Evolutionary conservation across 371 early-diverging fungal genomes (phyloP).

Genomic region (Chytridiales sp.): DNA sequence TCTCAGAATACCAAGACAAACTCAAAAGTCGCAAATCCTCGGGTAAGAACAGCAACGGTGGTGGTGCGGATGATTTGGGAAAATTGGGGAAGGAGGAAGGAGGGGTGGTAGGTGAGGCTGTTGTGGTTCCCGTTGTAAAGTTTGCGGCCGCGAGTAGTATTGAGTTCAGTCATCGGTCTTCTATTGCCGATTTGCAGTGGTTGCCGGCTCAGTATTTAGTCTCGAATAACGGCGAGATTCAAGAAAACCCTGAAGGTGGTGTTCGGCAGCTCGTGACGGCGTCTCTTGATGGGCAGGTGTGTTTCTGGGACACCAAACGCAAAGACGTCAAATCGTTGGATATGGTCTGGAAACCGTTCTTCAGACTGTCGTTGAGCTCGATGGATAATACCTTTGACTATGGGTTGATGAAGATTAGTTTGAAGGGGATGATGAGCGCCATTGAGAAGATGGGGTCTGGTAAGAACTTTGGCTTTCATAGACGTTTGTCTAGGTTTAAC

Average conservation of each 20-base stretch:
- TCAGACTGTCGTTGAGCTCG: conserved; percentile 50
- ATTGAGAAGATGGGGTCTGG: background rate
- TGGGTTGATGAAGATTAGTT: conserved; percentile 45
- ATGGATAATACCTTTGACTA: conserved; percentile 61
- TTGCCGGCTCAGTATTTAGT: conserved; percentile 48
- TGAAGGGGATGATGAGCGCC: conserved; percentile 23
- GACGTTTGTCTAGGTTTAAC: background rate
- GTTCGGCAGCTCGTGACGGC: conserved; percentile 51
- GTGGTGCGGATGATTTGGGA: conserved; percentile 18
- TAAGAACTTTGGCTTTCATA: background rate
- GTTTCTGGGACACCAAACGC: conserved; percentile 57
- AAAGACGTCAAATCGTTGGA: conserved; percentile 52
- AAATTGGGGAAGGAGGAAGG: too few relatives aligned
- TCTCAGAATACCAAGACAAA: conserved; percentile 53
- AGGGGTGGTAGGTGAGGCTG: conserved; percentile 28
- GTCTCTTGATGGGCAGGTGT: conserved; percentile 53
- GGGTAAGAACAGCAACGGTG: conserved; percentile 12
- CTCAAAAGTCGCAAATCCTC: conserved; percentile 41
- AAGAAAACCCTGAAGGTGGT: conserved; percentile 43
- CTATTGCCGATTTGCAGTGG: conserved; percentile 52
- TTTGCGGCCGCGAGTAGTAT: conserved; percentile 51
- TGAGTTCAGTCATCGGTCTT: conserved; percentile 49
- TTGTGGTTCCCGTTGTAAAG: conserved; percentile 36
- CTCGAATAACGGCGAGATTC: conserved; percentile 41
- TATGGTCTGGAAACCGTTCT: conserved; percentile 54